A percentile compares a stretch with the other conserved stretches of the same genome.
These are phyloP conservation scores for Anthostomella pinea DNA, from an alignment of 2,329 filamentous ascomycete species.

Conservation along the genomic window DNA sequence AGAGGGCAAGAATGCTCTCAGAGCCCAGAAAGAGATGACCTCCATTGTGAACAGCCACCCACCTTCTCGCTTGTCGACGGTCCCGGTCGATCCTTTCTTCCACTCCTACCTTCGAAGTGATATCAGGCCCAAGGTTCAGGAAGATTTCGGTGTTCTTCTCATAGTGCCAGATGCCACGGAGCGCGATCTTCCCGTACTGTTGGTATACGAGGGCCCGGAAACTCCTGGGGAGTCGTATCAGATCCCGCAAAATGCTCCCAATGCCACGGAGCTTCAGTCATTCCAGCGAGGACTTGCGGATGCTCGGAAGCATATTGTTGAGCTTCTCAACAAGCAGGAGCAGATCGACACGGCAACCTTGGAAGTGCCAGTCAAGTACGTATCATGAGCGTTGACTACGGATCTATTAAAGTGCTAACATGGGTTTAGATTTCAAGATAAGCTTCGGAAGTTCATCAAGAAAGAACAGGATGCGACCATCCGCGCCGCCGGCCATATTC, in stretches of 20 bases:
- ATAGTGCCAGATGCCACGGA: conserved; percentile 66
- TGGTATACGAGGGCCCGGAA: conserved; percentile 71
- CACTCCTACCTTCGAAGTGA: conserved; percentile 68
- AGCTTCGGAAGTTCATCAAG: conserved; percentile 61
- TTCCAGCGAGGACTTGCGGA: conserved; percentile 56
- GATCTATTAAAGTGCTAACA: conserved; percentile 25
- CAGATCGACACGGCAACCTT: conserved; percentile 47
- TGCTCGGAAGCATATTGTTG: conserved; percentile 55
- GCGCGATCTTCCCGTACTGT: conserved; percentile 58
- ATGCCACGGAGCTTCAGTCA: conserved; percentile 45
- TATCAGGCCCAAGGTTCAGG: conserved; percentile 60
- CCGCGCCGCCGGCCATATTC: conserved; percentile 55
- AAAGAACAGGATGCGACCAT: conserved; percentile 54
- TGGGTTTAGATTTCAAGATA: conserved; percentile 55
- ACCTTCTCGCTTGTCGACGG: conserved; percentile 64
- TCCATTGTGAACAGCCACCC: conserved; percentile 72
- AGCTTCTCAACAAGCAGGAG: conserved; percentile 59
- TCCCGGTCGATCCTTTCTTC: conserved; percentile 76
- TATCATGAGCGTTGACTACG: conserved; percentile 3
- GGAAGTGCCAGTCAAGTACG: conserved; percentile 57
- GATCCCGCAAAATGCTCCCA: conserved; percentile 53
- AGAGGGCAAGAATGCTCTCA: conserved; percentile 78
- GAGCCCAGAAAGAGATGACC: conserved; percentile 72
- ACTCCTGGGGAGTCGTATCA: conserved; percentile 47
- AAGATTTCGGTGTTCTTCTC: conserved; percentile 69